A percentile compares a stretch with the other conserved stretches of the same genome.
These are phyloP conservation scores for Rheum nobile DNA, from an alignment of 148 eudicot species.

Conservation along the genomic window DNA sequence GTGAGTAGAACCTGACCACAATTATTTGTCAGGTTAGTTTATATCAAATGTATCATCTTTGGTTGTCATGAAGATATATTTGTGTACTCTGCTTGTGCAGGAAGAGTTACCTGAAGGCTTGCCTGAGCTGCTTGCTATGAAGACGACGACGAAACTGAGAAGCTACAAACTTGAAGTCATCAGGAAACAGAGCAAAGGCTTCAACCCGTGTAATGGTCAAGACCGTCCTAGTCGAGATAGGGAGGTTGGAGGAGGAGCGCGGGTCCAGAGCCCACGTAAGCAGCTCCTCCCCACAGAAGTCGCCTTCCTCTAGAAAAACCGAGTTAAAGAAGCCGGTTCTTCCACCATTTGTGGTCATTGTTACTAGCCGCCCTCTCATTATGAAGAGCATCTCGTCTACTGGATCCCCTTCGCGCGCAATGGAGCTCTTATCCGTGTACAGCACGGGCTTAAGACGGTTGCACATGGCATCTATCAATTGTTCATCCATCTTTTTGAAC, in stretches of 20 bases:
- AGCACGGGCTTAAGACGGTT: conserved; percentile 2
- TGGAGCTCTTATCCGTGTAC: conserved; percentile 5
- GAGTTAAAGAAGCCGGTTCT: conserved; percentile 10
- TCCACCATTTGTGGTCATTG: conserved; percentile 9
- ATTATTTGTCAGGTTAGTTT: background rate
- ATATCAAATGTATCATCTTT: too few species aligned
- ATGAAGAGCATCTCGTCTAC: conserved; percentile 8
- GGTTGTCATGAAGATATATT: too few species aligned
- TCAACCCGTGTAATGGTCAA: background rate
- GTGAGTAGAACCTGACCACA: background rate
- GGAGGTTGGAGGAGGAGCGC: conserved; percentile 5
- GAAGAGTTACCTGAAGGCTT: background rate
- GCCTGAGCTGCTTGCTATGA: conserved; percentile 10
- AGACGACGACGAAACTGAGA: conserved; percentile 5
- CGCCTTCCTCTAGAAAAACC: conserved; percentile 3
- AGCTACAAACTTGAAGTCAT: conserved; percentile 9
- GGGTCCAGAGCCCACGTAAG: conserved; percentile 10
- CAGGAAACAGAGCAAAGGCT: conserved; percentile 8
- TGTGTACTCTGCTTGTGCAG: too few species aligned
- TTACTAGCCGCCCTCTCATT: conserved; percentile 5
- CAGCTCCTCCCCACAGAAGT: conserved; percentile 9
- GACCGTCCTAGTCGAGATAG: conserved; percentile 7
- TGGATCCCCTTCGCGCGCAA: conserved; percentile 6
- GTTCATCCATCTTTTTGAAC: conserved; percentile 7
- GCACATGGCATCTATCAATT: conserved; percentile 8